Evolutionary conservation across 768 basidiomycete genomes (phyloP).

Genomic region (Leccinum subgranulosum): DNA sequence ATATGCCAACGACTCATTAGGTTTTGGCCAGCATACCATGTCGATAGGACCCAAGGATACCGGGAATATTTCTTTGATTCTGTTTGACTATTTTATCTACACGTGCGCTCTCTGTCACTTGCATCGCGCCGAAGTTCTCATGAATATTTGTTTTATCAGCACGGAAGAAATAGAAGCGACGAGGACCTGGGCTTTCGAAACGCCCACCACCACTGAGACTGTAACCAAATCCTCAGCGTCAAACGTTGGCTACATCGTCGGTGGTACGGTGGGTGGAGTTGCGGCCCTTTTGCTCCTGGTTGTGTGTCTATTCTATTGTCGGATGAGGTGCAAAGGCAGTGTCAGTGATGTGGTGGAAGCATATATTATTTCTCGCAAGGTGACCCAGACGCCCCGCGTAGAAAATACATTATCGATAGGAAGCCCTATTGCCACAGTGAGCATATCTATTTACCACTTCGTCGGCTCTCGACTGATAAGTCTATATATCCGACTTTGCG

Average conservation of each 20-base stretch:
- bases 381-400: not conserved
- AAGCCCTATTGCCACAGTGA: not conserved
- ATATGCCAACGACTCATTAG: constrained; percentile 12
- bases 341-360: constrained; percentile 1
- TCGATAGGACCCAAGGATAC: constrained; percentile 1
- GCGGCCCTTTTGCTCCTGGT: not conserved
- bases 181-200: not conserved
- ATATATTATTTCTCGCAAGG: not conserved
- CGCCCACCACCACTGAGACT: not conserved
- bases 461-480: no score
- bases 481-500: not conserved
- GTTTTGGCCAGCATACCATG: constrained; percentile 7
- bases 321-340: not conserved
- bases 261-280: not conserved
- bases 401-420: no score
- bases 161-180: not conserved
- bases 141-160: not conserved
- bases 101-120: constrained; percentile 6
- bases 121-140: not conserved
- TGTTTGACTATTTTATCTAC: constrained; percentile 21
- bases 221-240: no score
- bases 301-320: constrained; percentile 5
- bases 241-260: not conserved
- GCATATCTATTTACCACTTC: not conserved
- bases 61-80: not conserved